phyloP scores from a whole-genome alignment of 371 early-diverging fungal genomes.

The Thermomucor indicae-seudaticae region DNA sequence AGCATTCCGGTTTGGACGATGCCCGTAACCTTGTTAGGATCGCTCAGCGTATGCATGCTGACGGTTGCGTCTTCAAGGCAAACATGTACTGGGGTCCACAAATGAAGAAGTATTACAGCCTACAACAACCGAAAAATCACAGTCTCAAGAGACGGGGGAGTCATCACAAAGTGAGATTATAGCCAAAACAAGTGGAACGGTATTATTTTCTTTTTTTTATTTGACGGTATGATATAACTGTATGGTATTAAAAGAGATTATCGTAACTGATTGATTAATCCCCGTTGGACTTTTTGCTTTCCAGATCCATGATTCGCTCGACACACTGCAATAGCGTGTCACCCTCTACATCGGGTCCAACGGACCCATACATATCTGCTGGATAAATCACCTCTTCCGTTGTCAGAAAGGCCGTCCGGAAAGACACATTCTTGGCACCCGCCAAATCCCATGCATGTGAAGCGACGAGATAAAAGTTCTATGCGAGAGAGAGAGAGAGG shows the following conservation, averaged over 20 bases:
- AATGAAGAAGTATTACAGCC: background rate
- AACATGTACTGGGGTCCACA: slow-evolving; percentile 21
- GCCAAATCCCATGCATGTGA: slow-evolving; percentile 37
- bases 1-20: slow-evolving; percentile 82
- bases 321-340: slow-evolving; percentile 20
- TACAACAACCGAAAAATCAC: background rate
- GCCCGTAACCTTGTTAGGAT: slow-evolving; percentile 64
- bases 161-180: too few species aligned
- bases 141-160: too few species aligned
- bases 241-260: too few species aligned
- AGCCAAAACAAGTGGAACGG: too few species aligned
- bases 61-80: slow-evolving; percentile 47
- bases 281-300: slow-evolving; percentile 13
- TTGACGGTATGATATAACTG: too few species aligned
- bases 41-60: slow-evolving; percentile 35
- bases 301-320: slow-evolving; percentile 18
- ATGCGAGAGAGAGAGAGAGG: too few species aligned
- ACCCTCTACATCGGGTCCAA: slow-evolving; percentile 23
- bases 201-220: too few species aligned
- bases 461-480: slow-evolving; percentile 37
- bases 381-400: slow-evolving; percentile 22
- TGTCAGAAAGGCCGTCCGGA: slow-evolving; percentile 28
- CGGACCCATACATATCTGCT: slow-evolving; percentile 13
- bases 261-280: too few species aligned
- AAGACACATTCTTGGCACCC: slow-evolving; percentile 31